phyloP scores from a whole-genome alignment of 1,139 yeast species.

The Suhomyces bolitotheri region DNA sequence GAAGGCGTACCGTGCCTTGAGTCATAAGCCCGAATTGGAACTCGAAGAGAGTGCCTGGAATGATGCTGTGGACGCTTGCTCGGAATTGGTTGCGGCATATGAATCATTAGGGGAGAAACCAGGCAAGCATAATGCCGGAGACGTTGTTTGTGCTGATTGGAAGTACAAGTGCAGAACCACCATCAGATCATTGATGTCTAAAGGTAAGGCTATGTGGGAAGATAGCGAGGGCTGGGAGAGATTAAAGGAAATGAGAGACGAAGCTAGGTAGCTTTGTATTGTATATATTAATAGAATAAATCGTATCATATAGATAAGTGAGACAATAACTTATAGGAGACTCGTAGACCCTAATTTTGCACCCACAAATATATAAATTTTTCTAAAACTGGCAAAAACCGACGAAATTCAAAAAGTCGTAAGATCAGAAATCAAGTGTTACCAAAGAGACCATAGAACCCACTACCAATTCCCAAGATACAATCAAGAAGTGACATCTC shows the following conservation, averaged over 20 bases:
- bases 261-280: not conserved
- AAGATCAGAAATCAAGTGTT: too few relatives aligned
- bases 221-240: constrained; percentile 76
- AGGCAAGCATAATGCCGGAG: constrained; percentile 83
- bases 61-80: constrained; percentile 77
- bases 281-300: not conserved
- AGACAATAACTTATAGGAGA: too few relatives aligned
- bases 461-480: too few relatives aligned
- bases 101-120: constrained; percentile 83
- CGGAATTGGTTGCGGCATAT: constrained; percentile 83
- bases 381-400: too few relatives aligned
- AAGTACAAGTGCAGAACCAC: constrained; percentile 76
- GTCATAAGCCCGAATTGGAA: constrained; percentile 65
- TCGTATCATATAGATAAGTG: too few relatives aligned
- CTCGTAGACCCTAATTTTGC: too few relatives aligned
- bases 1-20: constrained; percentile 76
- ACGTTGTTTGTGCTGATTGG: constrained; percentile 89
- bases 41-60: constrained; percentile 68
- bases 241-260: constrained; percentile 54
- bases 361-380: too few relatives aligned
- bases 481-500: too few relatives aligned
- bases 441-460: too few relatives aligned
- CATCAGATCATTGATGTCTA: constrained; percentile 73
- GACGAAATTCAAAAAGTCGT: too few relatives aligned
- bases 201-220: constrained; percentile 80